phyloP scores from a whole-genome alignment of 78 protist genomes.

The Isochrysis galbana region DNA sequence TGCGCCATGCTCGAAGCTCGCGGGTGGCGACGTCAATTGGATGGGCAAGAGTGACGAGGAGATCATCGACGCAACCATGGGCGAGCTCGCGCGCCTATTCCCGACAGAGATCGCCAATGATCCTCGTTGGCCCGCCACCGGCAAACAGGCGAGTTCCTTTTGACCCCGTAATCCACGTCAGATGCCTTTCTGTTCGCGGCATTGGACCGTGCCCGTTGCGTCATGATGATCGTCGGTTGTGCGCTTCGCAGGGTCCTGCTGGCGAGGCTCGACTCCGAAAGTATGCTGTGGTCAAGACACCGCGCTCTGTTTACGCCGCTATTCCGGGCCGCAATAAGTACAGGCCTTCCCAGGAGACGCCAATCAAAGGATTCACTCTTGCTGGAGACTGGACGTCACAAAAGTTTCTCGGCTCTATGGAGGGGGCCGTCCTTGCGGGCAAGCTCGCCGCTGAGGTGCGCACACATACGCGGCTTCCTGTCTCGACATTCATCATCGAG shows the following conservation, averaged over 20 bases:
- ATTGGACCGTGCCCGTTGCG: too few species aligned
- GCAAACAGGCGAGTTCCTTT: too few species aligned
- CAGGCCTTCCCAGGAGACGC: conserved; percentile 34
- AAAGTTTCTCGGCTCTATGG: conserved; percentile 51
- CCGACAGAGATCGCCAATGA: conserved; percentile 42
- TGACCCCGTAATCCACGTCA: too few species aligned
- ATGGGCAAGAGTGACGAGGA: background rate
- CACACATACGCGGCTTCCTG: too few species aligned
- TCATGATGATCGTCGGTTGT: too few species aligned
- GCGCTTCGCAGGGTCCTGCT: conserved; percentile 20
- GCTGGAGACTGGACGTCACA: conserved; percentile 44
- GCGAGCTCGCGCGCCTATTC: conserved; percentile 51
- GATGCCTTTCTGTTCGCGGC: too few species aligned
- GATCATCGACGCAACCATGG: background rate
- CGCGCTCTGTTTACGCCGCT: conserved; percentile 47
- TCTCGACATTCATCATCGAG: background rate
- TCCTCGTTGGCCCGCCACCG: background rate
- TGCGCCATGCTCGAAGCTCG: conserved; percentile 38
- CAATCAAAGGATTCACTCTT: conserved; percentile 24
- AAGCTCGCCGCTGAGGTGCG: conserved; percentile 39
- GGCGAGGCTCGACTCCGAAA: conserved; percentile 5
- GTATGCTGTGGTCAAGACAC: conserved; percentile 24
- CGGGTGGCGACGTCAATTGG: conserved; percentile 37
- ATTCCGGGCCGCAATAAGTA: conserved; percentile 45
- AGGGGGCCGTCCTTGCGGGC: conserved; percentile 44